Percentiles rank a stretch among this genome's conserved stretches.
Conservation (phyloP, 768 basidiomycete species). For the Russula dissimulans region DNA sequence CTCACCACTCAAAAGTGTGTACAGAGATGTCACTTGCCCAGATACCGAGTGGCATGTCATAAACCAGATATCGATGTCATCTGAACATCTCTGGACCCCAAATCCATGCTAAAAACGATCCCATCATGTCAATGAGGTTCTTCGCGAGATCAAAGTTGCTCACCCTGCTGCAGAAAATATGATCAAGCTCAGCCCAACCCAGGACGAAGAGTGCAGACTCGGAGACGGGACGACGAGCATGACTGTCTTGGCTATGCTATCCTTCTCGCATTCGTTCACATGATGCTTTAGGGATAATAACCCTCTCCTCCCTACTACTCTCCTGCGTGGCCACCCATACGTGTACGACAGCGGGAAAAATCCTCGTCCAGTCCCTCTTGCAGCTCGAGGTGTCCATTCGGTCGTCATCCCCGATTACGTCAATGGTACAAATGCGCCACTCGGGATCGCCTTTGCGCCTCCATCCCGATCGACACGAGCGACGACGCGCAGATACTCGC, state of each 20-base stretch:
- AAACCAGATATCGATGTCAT: conserved; percentile 93
- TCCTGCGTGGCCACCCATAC: too few species aligned
- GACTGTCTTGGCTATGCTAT: too few species aligned
- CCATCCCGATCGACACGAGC: conserved; percentile 78
- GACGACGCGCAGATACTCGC: conserved; percentile 92
- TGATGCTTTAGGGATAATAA: conserved; percentile 26
- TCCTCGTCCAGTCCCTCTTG: conserved; percentile 87
- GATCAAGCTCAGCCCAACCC: too few species aligned
- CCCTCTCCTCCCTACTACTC: neutral
- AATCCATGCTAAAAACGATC: conserved; percentile 99
- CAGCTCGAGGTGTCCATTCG: conserved; percentile 95
- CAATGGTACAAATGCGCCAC: conserved; percentile 72
- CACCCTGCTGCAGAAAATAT: too few species aligned
- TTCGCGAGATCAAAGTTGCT: too few species aligned
- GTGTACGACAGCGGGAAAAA: conserved; percentile 69
- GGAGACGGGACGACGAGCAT: too few species aligned
- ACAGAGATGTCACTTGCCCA: too few species aligned
- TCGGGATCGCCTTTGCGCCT: conserved; percentile 84
- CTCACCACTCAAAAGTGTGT: too few species aligned
- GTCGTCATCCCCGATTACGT: conserved; percentile 98
- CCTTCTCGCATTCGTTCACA: conserved; percentile 57
- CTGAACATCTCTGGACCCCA: conserved; percentile 91
- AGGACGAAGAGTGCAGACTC: too few species aligned
- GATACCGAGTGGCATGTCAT: conserved; percentile 1
- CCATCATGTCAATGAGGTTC: neutral